Conservation (phyloP, 441 rosid genomes). For the Bocquillonia castaneifolia region DNA sequence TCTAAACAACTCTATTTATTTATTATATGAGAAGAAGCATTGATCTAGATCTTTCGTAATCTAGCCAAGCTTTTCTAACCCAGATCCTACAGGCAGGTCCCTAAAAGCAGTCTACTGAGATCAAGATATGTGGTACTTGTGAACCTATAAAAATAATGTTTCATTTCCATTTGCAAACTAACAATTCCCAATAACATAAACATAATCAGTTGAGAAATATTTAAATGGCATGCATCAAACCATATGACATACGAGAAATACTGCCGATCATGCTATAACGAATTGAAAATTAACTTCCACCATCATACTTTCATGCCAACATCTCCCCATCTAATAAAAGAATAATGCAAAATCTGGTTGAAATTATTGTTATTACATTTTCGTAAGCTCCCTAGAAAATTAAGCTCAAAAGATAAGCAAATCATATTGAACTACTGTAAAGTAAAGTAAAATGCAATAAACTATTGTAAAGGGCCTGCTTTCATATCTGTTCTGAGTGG, state of each 20-base stretch:
- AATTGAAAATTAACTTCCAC: not conserved
- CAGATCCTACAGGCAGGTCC: too few species aligned
- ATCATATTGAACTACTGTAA: conserved; percentile 1
- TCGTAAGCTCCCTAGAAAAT: conserved; percentile 27
- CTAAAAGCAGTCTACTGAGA: too few species aligned
- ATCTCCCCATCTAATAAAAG: conserved; percentile 20
- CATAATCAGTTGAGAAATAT: not conserved
- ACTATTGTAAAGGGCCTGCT: conserved; percentile 2
- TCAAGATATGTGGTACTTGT: too few species aligned
- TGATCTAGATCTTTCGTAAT: too few species aligned
- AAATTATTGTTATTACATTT: conserved; percentile 34
- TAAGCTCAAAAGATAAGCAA: conserved; percentile 16
- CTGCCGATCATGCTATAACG: not conserved
- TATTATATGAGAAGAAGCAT: too few species aligned
- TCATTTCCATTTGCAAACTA: too few species aligned
- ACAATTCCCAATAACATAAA: too few species aligned
- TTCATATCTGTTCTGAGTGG: not conserved
- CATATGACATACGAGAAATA: not conserved
- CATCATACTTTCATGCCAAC: conserved; percentile 14
- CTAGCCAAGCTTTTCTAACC: too few species aligned
- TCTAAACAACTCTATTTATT: too few species aligned
- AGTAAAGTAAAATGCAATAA: not conserved
- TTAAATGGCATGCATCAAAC: too few species aligned
- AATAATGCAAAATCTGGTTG: conserved; percentile 26
- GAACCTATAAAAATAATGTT: too few species aligned